Evolutionary conservation across 768 basidiomycete genomes (phyloP), one percentile per base, ranked within the genome.

Genomic region (Amanita jacksonii): DNA sequence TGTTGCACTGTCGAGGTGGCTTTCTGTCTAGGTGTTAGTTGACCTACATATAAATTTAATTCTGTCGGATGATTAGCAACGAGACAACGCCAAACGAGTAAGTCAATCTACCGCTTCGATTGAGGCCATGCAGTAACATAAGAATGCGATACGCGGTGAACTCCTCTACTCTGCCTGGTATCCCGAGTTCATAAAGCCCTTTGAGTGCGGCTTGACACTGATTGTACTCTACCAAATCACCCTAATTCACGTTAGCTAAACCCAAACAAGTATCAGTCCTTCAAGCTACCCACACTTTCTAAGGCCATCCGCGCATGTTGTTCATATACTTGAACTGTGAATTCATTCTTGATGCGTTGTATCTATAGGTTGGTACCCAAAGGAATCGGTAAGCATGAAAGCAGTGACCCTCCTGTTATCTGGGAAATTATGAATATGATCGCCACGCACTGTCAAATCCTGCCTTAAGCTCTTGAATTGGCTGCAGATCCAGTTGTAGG

Each of bases 201-300:
- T 84, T 85, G 34, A 98, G 68, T 51, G 88, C 85, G 23, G 85
- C 85, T 62, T 97, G 92, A 64, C 96, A 99, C 62, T 93, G 88
- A 62, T 96, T 98, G 60, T 94, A 98, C 75, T 99, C 96, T 52
- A 96, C 92, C 74, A 99, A 86, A 62, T 99, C 96, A 57, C 73
- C 78, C 94, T 99, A 63, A n/a, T n/a, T n/a, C n/a, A n/a, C 10
- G 46, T 32, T 31, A 34, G 28, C 12, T 37, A 3, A 19, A 19
- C 9, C 24, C 43, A 37, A 24, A 41, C 24, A n/a, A 15, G 19
- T 52, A 59, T 46, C 23, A 60, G 59, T 55, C 58, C 46, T 61
- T 55, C 30, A 43, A 31, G 25, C 48, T 23, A 56, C 51, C 39
- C 63, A 91, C 90, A 54, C 79, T 81, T 74, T 93, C 89, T 31